A percentile compares a stretch with the other conserved stretches of the same genome.
Evolutionary conservation across 2,329 filamentous ascomycete species (phyloP).

Genomic region (Ramularia collo-cygni): DNA sequence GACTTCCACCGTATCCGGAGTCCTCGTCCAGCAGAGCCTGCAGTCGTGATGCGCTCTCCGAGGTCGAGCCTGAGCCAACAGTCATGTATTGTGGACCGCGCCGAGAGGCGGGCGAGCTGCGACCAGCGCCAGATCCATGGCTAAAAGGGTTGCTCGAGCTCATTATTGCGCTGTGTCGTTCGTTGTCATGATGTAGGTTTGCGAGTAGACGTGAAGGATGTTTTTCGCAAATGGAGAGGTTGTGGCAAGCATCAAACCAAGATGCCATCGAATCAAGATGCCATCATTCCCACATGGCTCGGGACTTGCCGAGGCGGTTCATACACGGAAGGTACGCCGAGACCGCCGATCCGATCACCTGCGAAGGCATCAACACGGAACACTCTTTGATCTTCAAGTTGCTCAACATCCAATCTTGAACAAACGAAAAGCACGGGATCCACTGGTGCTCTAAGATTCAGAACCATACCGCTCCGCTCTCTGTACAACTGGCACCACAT

Average conservation of each 20-base stretch:
- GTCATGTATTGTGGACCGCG: constrained; percentile 64
- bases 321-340: not conserved
- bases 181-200: not conserved
- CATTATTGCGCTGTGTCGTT: constrained; percentile 22
- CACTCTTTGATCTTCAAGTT: too few species aligned
- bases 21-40: constrained; percentile 78
- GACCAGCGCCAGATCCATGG: constrained; percentile 20
- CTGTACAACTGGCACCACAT: too few species aligned
- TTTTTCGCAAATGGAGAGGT: too few species aligned
- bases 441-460: too few species aligned
- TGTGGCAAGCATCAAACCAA: too few species aligned
- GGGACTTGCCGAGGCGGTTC: too few species aligned
- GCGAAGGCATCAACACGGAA: too few species aligned
- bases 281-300: too few species aligned
- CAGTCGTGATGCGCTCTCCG: constrained; percentile 72
- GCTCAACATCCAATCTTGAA: too few species aligned
- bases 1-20: constrained; percentile 85
- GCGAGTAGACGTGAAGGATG: not conserved
- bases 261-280: too few species aligned
- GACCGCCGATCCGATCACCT: not conserved
- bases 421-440: too few species aligned
- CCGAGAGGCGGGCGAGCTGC: constrained; percentile 18
- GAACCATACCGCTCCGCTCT: too few species aligned
- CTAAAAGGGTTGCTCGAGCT: constrained; percentile 27
- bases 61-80: constrained; percentile 73